These are phyloP conservation scores for Dactylellina sp. DNA, from an alignment of 2,329 filamentous ascomycete genomes.

Conservation along the genomic window DNA sequence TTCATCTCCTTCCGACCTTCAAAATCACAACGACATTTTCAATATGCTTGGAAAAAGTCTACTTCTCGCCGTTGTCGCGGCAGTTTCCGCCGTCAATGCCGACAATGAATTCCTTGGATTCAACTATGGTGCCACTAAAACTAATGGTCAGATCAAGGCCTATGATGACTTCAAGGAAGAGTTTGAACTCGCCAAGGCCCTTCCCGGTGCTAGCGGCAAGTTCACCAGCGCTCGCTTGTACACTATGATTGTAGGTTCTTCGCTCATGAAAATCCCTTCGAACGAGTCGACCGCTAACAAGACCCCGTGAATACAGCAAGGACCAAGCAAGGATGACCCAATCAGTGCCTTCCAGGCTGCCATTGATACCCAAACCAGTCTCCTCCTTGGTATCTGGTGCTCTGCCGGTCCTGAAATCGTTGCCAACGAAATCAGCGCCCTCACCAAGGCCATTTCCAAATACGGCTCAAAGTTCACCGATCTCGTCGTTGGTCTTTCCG, in stretches of 20 bases:
- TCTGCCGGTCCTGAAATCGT: conserved; percentile 75
- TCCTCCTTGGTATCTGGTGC: conserved; percentile 87
- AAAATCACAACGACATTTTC: conserved; percentile 17
- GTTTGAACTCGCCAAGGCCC: conserved; percentile 74
- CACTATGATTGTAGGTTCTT: conserved; percentile 72
- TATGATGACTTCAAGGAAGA: conserved; percentile 76
- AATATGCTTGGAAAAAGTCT: conserved; percentile 45
- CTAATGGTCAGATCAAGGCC: conserved; percentile 71
- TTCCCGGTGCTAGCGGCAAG: conserved; percentile 72
- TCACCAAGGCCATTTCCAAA: conserved; percentile 75
- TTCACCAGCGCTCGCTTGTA: conserved; percentile 80
- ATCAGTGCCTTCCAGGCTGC: conserved; percentile 84
- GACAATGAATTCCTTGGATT: conserved; percentile 71
- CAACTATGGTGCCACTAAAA: conserved; percentile 77
- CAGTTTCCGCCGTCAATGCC: conserved; percentile 63
- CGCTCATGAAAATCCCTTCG: background rate
- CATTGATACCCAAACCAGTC: conserved; percentile 79
- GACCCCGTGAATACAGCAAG: conserved; percentile 67
- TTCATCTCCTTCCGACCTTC: background rate
- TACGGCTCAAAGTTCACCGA: conserved; percentile 76
- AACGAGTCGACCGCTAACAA: background rate
- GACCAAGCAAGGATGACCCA: conserved; percentile 67
- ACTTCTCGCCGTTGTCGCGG: conserved; percentile 63
- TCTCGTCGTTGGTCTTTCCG: conserved; percentile 82
- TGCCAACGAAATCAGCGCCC: conserved; percentile 78